Conservation (phyloP, 1,139 yeast genomes). For the Hemisphaericaspora lyxosophila region DNA sequence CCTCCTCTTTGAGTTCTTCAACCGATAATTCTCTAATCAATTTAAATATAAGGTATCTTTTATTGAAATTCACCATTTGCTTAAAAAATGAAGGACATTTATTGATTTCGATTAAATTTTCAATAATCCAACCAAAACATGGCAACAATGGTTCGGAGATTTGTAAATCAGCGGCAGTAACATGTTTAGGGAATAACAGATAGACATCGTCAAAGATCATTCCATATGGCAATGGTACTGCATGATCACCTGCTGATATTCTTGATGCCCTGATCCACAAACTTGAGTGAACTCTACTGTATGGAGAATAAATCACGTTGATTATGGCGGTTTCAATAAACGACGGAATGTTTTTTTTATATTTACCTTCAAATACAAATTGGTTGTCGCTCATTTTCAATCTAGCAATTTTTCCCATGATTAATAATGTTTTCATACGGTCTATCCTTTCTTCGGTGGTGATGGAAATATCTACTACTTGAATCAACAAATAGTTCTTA, state of each 20-base stretch:
- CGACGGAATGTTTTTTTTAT: conserved; percentile 63
- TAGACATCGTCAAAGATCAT: conserved; percentile 30
- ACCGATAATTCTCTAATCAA: conserved; percentile 42
- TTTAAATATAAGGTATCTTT: conserved; percentile 43
- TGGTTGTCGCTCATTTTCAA: conserved; percentile 69
- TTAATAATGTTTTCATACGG: conserved; percentile 68
- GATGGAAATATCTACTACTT: conserved; percentile 61
- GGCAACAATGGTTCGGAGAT: conserved; percentile 53
- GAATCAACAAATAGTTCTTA: conserved; percentile 61
- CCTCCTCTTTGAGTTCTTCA: conserved; percentile 29
- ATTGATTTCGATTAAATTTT: conserved; percentile 40
- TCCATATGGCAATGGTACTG: conserved; percentile 9
- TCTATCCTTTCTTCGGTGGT: conserved; percentile 61
- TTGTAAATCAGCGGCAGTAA: conserved; percentile 30
- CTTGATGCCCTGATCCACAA: conserved; percentile 63
- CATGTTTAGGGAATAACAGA: conserved; percentile 35
- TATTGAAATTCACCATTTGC: conserved; percentile 39
- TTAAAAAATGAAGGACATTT: conserved; percentile 36
- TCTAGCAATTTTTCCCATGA: conserved; percentile 65
- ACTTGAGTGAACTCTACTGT: conserved; percentile 64
- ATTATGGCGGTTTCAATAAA: conserved; percentile 80
- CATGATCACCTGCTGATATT: conserved; percentile 19
- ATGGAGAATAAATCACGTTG: conserved; percentile 78
- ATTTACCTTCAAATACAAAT: conserved; percentile 49
- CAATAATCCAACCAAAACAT: conserved; percentile 72